Base-by-base conservation (phyloP, 805 yeast genomes). In the Kluyveromyces starmeri region DNA sequence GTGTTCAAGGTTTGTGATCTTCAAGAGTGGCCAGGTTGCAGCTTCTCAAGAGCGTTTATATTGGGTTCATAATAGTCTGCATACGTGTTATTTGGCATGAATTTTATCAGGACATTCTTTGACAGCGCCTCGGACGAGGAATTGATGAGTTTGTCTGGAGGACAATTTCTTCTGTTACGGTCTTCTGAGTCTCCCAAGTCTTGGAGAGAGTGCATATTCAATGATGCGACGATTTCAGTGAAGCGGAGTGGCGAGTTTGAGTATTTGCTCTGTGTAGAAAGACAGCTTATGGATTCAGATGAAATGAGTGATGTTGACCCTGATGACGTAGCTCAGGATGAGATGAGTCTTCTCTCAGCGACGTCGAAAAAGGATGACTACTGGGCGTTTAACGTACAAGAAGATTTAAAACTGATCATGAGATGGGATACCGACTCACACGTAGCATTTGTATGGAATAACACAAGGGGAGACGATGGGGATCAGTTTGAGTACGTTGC, bases 131-230 rank as follows among this genome's bases (percentile, higher is more conserved):
- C 76, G 8, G 68, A 70, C 23, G 78, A 78, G 47, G 80, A 76
- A 38, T 58, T 84, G 20, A 73, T 76, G 7, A 67, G 71, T 48
- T 67, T 92, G 32, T 84, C 95, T 2, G 70, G 80, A 0, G 97
- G 96, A 3, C 79, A 78, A 58, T 67, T 89, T 30, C 82, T 68
- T 50, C 65, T 89, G 28, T 69, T 81, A 12, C 65, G 97, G 32
- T 68, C 83, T 1, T 81, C 83, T 5, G 69, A 67, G 15, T 83
- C 95, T 2, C 96, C 96, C 9, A 84, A 85, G 53, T 88, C 95
- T 7, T 86, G 77, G 17, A 65, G 76, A 22, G 96, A 92, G 57
- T 80, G 88, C 48, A 65, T 85, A 14, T 88, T 76, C 57, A 78
- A 75, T 39, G 94, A 84, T 46, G 88, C 94, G 2, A 75, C 75